These are phyloP conservation scores for Cutaneotrichosporon sp. DNA, from an alignment of 1,284 basidiomycete genomes.

Conservation along the genomic window DNA sequence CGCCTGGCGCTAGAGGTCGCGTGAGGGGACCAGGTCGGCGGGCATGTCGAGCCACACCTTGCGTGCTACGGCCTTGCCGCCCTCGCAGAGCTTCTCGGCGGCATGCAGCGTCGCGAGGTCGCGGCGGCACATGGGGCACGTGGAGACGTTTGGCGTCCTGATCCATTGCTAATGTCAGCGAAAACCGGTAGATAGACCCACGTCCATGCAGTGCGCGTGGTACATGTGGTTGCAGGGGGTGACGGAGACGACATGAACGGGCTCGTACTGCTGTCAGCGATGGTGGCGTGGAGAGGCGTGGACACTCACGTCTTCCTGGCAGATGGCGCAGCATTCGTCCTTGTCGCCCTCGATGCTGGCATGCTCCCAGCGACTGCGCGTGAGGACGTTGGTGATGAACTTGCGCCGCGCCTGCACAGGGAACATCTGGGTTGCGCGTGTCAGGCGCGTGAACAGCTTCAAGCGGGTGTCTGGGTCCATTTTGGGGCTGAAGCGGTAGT, in stretches of 20 bases:
- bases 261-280: conserved; percentile 33
- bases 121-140: conserved; percentile 48
- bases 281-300: conserved; percentile 24
- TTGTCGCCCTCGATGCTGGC: conserved; percentile 27
- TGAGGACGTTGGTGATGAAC: conserved; percentile 6
- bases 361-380: background rate
- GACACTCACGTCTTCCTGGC: conserved; percentile 17
- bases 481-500: background rate
- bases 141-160: conserved; percentile 34
- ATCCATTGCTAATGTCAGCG: conserved; percentile 38
- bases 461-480: background rate
- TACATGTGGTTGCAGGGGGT: conserved; percentile 51
- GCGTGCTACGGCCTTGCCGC: conserved; percentile 6
- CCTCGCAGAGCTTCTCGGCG: conserved; percentile 3
- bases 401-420: background rate
- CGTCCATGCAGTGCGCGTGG: conserved; percentile 40
- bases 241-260: conserved; percentile 25
- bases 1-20: background rate
- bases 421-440: background rate
- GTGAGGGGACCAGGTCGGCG: background rate
- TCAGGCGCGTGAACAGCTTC: background rate
- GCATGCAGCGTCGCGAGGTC: conserved; percentile 37
- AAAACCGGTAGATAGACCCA: conserved; percentile 19
- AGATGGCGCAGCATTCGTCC: conserved; percentile 40
- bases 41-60: conserved; percentile 14